phyloP scores from a whole-genome alignment of 306 rosid genomes.

The Casuarina glauca region DNA sequence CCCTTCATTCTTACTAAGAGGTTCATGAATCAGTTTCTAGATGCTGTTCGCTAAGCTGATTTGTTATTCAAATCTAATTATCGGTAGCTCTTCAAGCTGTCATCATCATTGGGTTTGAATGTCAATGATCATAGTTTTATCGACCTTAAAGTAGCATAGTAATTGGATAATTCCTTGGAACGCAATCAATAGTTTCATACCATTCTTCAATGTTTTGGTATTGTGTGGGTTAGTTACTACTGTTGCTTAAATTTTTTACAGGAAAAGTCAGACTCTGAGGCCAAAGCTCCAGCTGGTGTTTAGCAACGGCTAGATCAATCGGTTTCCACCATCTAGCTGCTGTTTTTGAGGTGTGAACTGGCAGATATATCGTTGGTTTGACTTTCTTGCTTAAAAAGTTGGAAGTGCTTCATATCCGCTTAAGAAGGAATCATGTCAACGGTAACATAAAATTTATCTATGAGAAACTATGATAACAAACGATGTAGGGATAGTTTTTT shows the following conservation, averaged over 20 bases:
- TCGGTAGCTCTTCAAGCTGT: too few species aligned
- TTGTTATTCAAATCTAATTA: not conserved
- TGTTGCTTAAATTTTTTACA: constrained; percentile 36
- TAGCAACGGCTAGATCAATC: constrained; percentile 22
- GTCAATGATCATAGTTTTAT: not conserved
- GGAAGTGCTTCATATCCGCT: not conserved
- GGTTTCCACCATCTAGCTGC: constrained; percentile 9
- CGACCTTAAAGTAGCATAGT: not conserved
- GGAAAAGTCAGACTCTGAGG: constrained; percentile 61
- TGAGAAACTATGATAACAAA: not conserved
- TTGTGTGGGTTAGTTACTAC: constrained; percentile 8
- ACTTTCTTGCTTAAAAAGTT: not conserved
- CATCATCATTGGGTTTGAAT: too few species aligned
- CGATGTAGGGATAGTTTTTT: not conserved
- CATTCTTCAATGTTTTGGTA: constrained; percentile 1
- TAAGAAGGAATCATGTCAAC: not conserved
- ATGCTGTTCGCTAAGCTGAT: not conserved
- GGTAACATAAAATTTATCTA: not conserved
- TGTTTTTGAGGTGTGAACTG: constrained; percentile 4
- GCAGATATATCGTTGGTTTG: not conserved
- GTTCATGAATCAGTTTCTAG: not conserved
- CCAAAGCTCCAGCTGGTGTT: constrained; percentile 64
- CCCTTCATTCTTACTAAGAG: not conserved
- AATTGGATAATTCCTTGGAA: not conserved
- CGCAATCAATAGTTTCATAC: not conserved